A percentile compares a stretch with the other conserved stretches of the same genome.
phyloP scores from a whole-genome alignment of 2,329 filamentous ascomycete genomes.

The Fusarium secorum region DNA sequence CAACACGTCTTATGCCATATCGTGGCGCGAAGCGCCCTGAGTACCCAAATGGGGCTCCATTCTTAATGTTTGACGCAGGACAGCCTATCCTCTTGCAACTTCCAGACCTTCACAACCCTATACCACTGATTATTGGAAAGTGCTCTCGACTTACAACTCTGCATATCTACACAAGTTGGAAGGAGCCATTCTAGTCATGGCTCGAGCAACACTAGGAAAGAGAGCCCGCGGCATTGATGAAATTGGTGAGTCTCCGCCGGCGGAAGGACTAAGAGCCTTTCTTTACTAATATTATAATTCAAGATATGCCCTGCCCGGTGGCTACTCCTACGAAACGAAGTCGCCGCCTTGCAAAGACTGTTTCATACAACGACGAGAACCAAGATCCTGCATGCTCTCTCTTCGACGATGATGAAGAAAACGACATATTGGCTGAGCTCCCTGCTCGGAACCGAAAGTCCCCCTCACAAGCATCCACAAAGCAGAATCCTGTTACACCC shows the following conservation, averaged over 20 bases:
- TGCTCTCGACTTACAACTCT: slow-evolving; percentile 23
- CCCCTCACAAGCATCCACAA: slow-evolving; percentile 44
- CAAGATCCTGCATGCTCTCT: slow-evolving; percentile 54
- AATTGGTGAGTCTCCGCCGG: slow-evolving; percentile 41
- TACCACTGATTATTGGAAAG: slow-evolving; percentile 34
- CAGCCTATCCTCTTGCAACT: slow-evolving; percentile 29
- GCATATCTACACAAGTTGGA: slow-evolving; percentile 14
- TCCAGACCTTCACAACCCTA: slow-evolving; percentile 26
- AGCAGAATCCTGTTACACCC: slow-evolving; percentile 68
- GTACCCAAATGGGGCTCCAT: slow-evolving; percentile 14
- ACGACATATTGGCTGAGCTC: slow-evolving; percentile 50
- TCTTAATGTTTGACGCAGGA: slow-evolving; percentile 31
- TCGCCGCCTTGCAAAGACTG: slow-evolving; percentile 52
- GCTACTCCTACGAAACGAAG: slow-evolving; percentile 55
- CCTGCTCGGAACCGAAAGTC: slow-evolving; percentile 43
- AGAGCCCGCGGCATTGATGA: slow-evolving; percentile 44
- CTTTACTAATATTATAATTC: slow-evolving; percentile 26
- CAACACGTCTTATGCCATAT: slow-evolving; percentile 32
- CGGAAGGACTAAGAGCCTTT: not conserved
- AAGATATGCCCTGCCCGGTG: slow-evolving; percentile 39
- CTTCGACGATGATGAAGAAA: slow-evolving; percentile 53
- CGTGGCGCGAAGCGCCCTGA: slow-evolving; percentile 35
- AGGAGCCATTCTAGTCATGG: slow-evolving; percentile 39
- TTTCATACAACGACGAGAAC: slow-evolving; percentile 72
- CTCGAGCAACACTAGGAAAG: slow-evolving; percentile 47